phyloP scores from a whole-genome alignment of 2,329 filamentous ascomycete species.

The Metarhizium rileyi region DNA sequence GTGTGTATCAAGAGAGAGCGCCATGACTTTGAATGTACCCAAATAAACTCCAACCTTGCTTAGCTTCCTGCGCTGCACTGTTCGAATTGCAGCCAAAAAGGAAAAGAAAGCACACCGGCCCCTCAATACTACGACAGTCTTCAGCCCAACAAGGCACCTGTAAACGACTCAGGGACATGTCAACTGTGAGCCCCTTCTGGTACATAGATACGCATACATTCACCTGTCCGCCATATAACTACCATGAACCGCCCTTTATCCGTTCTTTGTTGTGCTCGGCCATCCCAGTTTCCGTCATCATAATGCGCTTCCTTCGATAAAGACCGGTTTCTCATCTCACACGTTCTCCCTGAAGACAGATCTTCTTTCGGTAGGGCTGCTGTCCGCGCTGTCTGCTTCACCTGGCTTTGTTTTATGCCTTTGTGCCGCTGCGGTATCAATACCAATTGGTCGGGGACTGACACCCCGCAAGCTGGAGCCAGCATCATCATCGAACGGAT shows the following conservation, averaged over 20 bases:
- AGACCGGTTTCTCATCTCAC: slow-evolving; percentile 22
- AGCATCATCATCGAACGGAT: slow-evolving; percentile 65
- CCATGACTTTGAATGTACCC: not conserved
- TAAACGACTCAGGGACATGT: not conserved
- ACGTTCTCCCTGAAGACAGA: slow-evolving; percentile 64
- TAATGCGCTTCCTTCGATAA: not conserved
- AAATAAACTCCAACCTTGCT: not conserved
- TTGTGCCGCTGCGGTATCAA: slow-evolving; percentile 36
- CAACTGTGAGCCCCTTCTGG: not conserved
- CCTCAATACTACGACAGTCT: not conserved
- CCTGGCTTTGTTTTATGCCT: slow-evolving; percentile 17
- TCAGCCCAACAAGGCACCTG: not conserved
- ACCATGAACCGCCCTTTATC: not conserved
- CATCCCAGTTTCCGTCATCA: not conserved
- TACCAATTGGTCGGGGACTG: slow-evolving; percentile 64
- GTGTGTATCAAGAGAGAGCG: not conserved
- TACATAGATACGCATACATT: not conserved
- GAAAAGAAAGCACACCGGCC: not conserved
- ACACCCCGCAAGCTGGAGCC: slow-evolving; percentile 60
- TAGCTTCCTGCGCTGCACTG: not conserved
- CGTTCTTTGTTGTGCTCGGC: not conserved
- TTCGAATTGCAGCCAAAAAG: not conserved
- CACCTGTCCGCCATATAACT: not conserved
- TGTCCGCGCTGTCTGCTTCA: slow-evolving; percentile 30
- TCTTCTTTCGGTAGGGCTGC: slow-evolving; percentile 57